These are phyloP conservation scores for Canna indica DNA, from an alignment of 176 grass and related monocot species.

Conservation along the genomic window DNA sequence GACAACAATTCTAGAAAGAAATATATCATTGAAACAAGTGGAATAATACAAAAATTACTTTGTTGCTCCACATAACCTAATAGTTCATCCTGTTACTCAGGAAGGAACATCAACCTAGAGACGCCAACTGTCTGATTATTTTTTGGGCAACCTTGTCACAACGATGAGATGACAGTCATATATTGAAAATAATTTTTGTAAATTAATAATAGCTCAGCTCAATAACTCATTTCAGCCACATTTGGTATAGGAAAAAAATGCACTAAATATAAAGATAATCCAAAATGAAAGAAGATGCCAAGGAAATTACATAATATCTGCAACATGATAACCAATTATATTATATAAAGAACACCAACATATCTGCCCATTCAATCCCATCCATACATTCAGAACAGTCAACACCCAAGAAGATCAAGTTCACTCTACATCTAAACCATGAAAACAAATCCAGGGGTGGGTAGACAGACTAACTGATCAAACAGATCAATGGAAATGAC, in stretches of 20 bases:
- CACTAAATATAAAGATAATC: neutral
- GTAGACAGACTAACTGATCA: neutral
- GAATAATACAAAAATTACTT: too few relatives aligned
- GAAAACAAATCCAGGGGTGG: neutral
- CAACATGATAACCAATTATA: neutral
- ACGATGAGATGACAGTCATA: neutral
- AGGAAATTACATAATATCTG: neutral
- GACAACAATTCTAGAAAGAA: neutral
- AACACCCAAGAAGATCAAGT: neutral
- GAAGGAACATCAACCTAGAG: too few relatives aligned
- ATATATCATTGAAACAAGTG: neutral
- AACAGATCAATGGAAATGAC: constrained; percentile 38
- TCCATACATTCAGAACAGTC: neutral
- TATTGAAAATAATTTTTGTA: too few relatives aligned
- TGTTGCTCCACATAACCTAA: too few relatives aligned
- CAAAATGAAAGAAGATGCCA: neutral
- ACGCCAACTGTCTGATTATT: too few relatives aligned
- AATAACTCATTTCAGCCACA: too few relatives aligned
- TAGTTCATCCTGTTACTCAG: too few relatives aligned
- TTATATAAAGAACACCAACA: neutral
- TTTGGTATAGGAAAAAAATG: neutral
- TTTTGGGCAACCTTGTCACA: too few relatives aligned
- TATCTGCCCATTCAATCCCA: neutral
- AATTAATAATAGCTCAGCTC: neutral
- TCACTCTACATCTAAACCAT: neutral